These are phyloP conservation scores for Dendrobium officinale DNA, from an alignment of 106 monocot species.

Conservation along the genomic window DNA sequence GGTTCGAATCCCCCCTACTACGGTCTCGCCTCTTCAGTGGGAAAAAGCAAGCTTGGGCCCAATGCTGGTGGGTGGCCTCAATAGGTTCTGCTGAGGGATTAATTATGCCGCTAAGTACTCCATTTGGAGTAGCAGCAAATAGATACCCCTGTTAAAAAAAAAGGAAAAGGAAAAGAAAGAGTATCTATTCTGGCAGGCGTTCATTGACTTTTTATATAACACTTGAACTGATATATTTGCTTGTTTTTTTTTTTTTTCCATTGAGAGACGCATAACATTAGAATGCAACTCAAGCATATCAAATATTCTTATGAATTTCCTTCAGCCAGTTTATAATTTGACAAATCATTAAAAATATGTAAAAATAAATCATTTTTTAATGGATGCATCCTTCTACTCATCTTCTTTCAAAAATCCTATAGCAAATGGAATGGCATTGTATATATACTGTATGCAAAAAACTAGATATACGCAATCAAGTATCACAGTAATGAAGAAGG, in stretches of 20 bases:
- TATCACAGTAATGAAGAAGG: no score
- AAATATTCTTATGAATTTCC: not conserved
- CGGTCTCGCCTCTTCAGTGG: no score
- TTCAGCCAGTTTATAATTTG: not conserved
- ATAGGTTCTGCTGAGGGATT: no score
- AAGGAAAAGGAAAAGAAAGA: no score
- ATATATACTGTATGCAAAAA: no score
- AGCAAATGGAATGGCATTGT: not conserved
- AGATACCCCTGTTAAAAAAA: no score
- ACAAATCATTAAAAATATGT: not conserved
- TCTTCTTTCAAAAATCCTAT: not conserved
- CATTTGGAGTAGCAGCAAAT: no score
- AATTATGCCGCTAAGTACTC: no score
- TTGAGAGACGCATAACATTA: not conserved
- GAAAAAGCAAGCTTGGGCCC: no score
- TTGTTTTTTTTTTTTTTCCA: not conserved
- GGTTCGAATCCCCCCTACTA: no score
- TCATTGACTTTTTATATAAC: not conserved
- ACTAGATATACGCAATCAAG: no score
- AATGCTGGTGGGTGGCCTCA: no score
- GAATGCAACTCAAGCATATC: not conserved
- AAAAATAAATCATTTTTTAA: not conserved
- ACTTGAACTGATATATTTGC: not conserved
- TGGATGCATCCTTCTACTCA: not conserved
- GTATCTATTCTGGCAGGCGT: not conserved